Evolutionary conservation across 306 rosid genomes (phyloP).

Genomic region (Vigna nakashimae): DNA sequence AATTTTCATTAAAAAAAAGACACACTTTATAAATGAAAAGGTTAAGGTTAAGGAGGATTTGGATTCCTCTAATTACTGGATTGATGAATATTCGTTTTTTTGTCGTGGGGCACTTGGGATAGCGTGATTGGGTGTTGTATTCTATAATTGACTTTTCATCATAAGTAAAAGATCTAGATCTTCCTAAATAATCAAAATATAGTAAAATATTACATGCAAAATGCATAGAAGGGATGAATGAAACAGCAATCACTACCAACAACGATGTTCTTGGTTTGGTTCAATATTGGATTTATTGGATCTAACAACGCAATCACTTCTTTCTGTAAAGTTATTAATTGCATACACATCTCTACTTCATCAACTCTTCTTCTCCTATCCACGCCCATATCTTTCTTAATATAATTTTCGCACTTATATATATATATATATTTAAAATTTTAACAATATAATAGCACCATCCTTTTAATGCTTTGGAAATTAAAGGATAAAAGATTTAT

Average conservation of each 20-base stretch:
- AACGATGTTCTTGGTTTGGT: background rate
- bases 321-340: background rate
- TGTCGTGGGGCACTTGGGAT: background rate
- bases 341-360: background rate
- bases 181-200: background rate
- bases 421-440: no score
- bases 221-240: background rate
- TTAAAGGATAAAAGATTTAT: background rate
- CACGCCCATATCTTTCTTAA: background rate
- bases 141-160: background rate
- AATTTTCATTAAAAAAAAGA: no score
- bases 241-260: background rate
- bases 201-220: no score
- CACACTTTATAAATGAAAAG: no score
- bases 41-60: no score
- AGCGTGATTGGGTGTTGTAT: background rate
- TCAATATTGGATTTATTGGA: background rate
- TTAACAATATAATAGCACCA: no score
- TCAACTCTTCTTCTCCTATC: background rate
- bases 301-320: background rate
- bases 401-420: no score
- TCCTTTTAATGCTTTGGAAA: no score
- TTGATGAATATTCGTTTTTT: constrained; percentile 3
- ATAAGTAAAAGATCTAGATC: background rate
- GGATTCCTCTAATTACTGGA: background rate